Conservation (phyloP, 495 filamentous ascomycete genomes). For the Penicillium simplicissimum region DNA sequence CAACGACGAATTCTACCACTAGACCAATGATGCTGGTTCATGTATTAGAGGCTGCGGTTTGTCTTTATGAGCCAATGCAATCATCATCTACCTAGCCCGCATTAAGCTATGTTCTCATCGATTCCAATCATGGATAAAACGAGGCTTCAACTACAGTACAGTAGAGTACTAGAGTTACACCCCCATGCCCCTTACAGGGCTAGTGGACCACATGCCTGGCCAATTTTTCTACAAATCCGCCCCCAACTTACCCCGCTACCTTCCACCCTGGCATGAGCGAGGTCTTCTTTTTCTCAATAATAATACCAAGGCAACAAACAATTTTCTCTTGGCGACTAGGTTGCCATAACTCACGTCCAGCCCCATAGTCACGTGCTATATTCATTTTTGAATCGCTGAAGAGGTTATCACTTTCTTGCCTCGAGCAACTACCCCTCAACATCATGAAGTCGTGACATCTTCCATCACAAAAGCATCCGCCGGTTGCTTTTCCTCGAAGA, state of each 20-base stretch:
- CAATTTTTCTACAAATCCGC: neutral
- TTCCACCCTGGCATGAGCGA: neutral
- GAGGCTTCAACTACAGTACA: too few relatives aligned
- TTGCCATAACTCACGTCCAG: neutral
- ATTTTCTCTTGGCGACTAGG: neutral
- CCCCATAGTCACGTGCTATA: neutral
- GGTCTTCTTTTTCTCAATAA: neutral
- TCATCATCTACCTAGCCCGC: too few relatives aligned
- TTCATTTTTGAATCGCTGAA: neutral
- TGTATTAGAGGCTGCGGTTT: neutral
- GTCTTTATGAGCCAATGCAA: neutral
- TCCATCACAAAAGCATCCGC: neutral
- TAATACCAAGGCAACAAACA: neutral
- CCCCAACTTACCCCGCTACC: neutral
- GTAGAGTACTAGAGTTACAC: neutral
- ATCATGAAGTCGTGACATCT: neutral
- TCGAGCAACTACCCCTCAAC: neutral
- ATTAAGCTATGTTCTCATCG: too few relatives aligned
- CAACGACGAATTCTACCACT: too few relatives aligned
- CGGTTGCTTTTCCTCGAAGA: neutral
- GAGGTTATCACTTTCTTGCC: neutral
- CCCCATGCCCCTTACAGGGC: too few relatives aligned
- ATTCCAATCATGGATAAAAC: too few relatives aligned
- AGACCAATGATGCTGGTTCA: constrained; percentile 53
- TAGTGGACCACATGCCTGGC: too few relatives aligned